Base-by-base conservation (phyloP, 495 filamentous ascomycete species). In the Jackrogersella multiformis region DNA sequence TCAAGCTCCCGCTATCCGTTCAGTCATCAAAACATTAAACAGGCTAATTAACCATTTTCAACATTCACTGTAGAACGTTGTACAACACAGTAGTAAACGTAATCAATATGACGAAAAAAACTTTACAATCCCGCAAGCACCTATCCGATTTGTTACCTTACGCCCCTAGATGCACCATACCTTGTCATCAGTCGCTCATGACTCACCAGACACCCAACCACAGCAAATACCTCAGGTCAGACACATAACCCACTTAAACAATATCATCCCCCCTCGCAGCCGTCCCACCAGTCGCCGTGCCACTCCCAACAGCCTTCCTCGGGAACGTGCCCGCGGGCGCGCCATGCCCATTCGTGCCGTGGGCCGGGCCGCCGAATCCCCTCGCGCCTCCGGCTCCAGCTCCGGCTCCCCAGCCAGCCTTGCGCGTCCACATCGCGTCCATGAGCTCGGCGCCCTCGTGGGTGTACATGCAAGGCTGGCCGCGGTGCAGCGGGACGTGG, bases 401-500 rank as follows among this genome's bases (percentile, higher is more conserved):
- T 2, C 59, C 60, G 1, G 49, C 61, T 23, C 81, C 82, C 83
- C 83, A 85, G 0, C 83, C 83, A 6, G 75, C 81, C 24, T 75
- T 67, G 9, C 80, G 62, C 4, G 83, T 85, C 41, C 77, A 82
- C 16, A 78, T 54, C 3, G 81, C 78, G 57, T 79, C 69, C 49
- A 74, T 74, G 1, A 81, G 64, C 56, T 81, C 78, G 8, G 58
- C 59, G 21, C 59, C 66, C 0, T 73, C 77, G 28, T 67, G 62
- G 15, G 70, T 69, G 38, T 77, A 79, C 9, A 59, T 18, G 46
- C 77, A 76, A 0, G 74, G 26, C 56, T 66, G 68, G 5, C 62
- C 64, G 13, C 81, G 72, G 70, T 78, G 77, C 42, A 86, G 77
- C 15, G 81, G 82, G 16, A 84, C 68, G 69, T 86, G 84, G 61